Percentiles rank a stretch among this genome's conserved stretches.
Conservation (phyloP, 2,329 filamentous ascomycete species). For the Fragosphaeria purpurea region DNA sequence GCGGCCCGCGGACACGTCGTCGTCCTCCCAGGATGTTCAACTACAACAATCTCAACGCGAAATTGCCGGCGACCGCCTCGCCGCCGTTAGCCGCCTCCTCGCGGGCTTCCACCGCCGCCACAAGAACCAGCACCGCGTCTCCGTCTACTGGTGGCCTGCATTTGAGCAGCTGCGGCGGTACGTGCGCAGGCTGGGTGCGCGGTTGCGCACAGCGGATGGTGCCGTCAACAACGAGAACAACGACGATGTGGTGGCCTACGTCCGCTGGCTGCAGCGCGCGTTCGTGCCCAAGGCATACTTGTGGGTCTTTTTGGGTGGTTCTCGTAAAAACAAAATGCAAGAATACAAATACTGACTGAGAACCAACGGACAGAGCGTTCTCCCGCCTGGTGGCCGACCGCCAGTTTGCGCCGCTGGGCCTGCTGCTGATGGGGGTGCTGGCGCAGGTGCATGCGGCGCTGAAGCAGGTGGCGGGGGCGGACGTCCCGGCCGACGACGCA, state of each 20-base stretch:
- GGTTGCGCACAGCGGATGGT: slow-evolving; percentile 27
- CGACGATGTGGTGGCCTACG: slow-evolving; percentile 14
- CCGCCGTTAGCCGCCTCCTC: slow-evolving; percentile 44
- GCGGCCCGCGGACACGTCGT: no score
- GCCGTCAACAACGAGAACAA: slow-evolving; percentile 6
- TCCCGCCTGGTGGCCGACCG: slow-evolving; percentile 60
- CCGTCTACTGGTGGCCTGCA: slow-evolving; percentile 64
- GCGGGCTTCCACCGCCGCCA: slow-evolving; percentile 72
- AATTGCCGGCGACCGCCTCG: slow-evolving; percentile 20
- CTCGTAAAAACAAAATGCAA: not conserved
- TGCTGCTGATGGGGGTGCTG: slow-evolving; percentile 56
- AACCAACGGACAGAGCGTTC: slow-evolving; percentile 40
- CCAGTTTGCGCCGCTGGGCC: slow-evolving; percentile 61
- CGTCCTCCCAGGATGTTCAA: no score
- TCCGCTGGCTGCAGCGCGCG: slow-evolving; percentile 29
- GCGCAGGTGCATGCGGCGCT: slow-evolving; percentile 45
- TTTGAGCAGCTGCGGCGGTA: slow-evolving; percentile 64
- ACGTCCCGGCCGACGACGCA: slow-evolving; percentile 12
- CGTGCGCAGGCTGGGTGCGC: slow-evolving; percentile 41
- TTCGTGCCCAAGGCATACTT: slow-evolving; percentile 33
- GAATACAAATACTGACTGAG: not conserved
- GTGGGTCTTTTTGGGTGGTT: slow-evolving; percentile 24
- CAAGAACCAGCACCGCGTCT: slow-evolving; percentile 77
- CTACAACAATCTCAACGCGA: not conserved
- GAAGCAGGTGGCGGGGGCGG: slow-evolving; percentile 19